Evolutionary conservation across 2,329 filamentous ascomycete genomes (phyloP), one percentile per base, ranked within the genome.

Genomic region (Chaetothyriales sp.): DNA sequence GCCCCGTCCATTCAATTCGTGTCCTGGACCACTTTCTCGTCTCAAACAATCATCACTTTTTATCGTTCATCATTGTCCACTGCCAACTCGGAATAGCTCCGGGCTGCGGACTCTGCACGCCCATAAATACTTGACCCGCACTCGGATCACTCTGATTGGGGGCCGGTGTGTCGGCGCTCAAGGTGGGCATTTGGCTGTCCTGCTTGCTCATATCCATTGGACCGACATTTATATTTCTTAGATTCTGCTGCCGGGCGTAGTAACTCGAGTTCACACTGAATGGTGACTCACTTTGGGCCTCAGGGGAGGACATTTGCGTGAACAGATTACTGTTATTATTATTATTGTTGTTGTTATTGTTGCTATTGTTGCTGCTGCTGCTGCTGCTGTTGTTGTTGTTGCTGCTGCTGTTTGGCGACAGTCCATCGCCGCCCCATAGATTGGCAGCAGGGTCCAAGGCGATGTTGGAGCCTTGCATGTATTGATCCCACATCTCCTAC

Each of bases 401-500:
- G 22, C 45, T 47, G 43, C 28, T 51, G 49, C 9, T 48, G 64
- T 64, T 15, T 63, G 61, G 43, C 13, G 43, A 22, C 7, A 43
- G 33, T 6, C 48, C 40, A 20, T 25, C 48, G 43, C 52, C 49
- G 5, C 43, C 28, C 69, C 68, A 72, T 51, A 66, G 64, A 47
- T 66, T 66, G 44, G 63, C 69, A 13, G 66, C 59, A 8, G 66
- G 62, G 47, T 74, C 72, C 33, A 73, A 56, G 5, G 64, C 72
- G 5, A 77, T 72, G 49, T 77, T 79, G 10, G 54, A 48, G 5
- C 58, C 55, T 63, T 84, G 81, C 47, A 85, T 78, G 59, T 83
- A 85, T 5, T 74, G 78, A 62, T 85, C 82, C 81, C 81, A 85
- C 25, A 80, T 79, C 56, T 83, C 77, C 80, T 82, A 57, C 58